Base-by-base conservation (phyloP, 805 yeast species). In the Wickerhamomyces bisporus region DNA sequence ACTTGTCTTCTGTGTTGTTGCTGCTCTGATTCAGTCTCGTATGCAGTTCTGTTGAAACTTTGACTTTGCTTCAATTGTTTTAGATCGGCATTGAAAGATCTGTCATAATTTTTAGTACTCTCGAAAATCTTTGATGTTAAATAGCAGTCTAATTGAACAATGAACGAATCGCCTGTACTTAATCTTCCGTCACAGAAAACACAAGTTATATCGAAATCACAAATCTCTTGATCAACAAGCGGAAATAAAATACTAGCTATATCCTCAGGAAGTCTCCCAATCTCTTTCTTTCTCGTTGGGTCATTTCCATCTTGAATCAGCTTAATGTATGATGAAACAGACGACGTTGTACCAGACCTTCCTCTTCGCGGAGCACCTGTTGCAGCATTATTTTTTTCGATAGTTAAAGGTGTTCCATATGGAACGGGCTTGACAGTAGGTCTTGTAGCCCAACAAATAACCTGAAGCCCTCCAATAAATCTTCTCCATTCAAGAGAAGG, bases 191-290 rank as follows among this genome's bases (percentile, higher is more conserved):
- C 82, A 30, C 80, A 75, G 50, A 70, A 75, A 7, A 83, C 68
- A 26, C 85, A 67, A 0, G 75, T 68, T 1, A 77, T 77, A 28
- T 73, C 72, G 47, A 86, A 79, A 2, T 55, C 52, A 28, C 83
- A 73, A 3, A 77, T 65, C 7, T 68, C 65, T 9, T 73, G 58
- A 38, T 76, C 84, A 3, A 85, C 39, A 24, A 88, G 64, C 0
- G 94, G 87, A 4, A 80, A 72, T 9, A 89, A 53, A 10, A 80
- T 70, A 5, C 71, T 60, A 0, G 95, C 87, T 23, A 77, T 65
- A 35, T 77, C 83, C 45, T 81, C 88, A 0, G 86, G 80, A 1
- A 86, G 55, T 47, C 95, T 71, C 0, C 93, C 97, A 23, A 89
- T 65, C 53, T 86, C 95, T 42, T 83, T 56, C 15, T 57, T 44